Conservation (phyloP, 2,329 filamentous ascomycete genomes). For the Sporothrix brasiliensis region DNA sequence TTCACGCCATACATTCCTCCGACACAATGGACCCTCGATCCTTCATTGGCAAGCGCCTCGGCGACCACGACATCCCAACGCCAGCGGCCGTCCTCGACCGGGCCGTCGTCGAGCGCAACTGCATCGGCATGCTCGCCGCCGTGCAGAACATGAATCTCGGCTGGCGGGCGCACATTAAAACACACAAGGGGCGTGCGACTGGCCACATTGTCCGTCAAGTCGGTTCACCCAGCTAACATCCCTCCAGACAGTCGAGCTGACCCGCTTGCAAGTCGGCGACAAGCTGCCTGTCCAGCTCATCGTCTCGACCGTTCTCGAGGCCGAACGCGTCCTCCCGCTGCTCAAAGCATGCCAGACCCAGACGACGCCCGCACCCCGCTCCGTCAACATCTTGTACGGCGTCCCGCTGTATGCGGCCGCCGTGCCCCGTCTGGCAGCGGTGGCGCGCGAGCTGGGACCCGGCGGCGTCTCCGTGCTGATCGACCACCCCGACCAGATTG, state of each 20-base stretch:
- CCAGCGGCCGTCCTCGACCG: slow-evolving; percentile 71
- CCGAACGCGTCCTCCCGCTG: slow-evolving; percentile 65
- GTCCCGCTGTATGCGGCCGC: slow-evolving; percentile 67
- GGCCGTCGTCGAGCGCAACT: slow-evolving; percentile 68
- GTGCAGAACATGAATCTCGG: slow-evolving; percentile 60
- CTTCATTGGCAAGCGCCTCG: slow-evolving; percentile 60
- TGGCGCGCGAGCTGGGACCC: slow-evolving; percentile 60
- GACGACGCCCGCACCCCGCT: slow-evolving; percentile 54
- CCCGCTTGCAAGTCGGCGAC: slow-evolving; percentile 35
- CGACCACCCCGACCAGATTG: slow-evolving; percentile 67
- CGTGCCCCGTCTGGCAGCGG: slow-evolving; percentile 59
- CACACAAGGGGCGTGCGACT: slow-evolving; percentile 65
- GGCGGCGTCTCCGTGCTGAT: slow-evolving; percentile 66
- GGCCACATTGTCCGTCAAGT: no score
- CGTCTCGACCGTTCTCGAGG: slow-evolving; percentile 74
- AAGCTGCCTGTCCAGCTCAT: slow-evolving; percentile 60
- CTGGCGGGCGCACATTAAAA: slow-evolving; percentile 80
- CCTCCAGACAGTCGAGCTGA: slow-evolving; percentile 38
- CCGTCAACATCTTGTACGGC: slow-evolving; percentile 70
- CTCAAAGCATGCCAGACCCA: slow-evolving; percentile 59
- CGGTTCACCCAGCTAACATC: not conserved
- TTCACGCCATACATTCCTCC: no score
- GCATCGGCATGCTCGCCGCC: slow-evolving; percentile 69
- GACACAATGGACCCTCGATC: slow-evolving; percentile 25
- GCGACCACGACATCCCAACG: slow-evolving; percentile 59